Evolutionary conservation across 2,329 filamentous ascomycete species (phyloP).

Genomic region (Verticillium klebahnii): DNA sequence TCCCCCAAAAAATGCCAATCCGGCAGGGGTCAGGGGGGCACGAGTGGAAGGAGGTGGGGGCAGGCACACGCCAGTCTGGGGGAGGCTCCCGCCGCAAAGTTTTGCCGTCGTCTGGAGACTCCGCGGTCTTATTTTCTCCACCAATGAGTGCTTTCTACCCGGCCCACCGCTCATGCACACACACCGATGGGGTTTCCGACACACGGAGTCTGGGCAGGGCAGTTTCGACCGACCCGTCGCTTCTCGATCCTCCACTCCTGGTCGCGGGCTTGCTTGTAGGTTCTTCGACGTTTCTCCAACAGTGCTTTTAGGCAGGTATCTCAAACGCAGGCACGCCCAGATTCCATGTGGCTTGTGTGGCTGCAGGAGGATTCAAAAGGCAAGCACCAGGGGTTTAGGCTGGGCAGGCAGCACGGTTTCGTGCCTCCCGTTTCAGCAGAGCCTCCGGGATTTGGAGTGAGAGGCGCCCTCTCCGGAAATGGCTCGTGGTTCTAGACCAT

Average conservation of each 20-base stretch:
- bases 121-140: slow-evolving; percentile 1
- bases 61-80: not conserved
- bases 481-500: not conserved
- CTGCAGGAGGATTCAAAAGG: not conserved
- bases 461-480: not conserved
- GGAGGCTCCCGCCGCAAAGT: slow-evolving; percentile 2
- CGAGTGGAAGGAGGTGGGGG: not conserved
- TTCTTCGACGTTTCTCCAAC: not conserved
- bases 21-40: not conserved
- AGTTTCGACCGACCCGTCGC: not conserved
- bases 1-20: not conserved
- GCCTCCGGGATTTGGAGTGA: not conserved
- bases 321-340: not conserved
- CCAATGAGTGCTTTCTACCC: not conserved
- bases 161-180: not conserved
- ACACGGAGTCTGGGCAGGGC: not conserved
- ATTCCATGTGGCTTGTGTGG: not conserved
- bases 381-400: not conserved
- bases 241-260: not conserved
- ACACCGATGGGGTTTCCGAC: not conserved
- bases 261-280: not conserved
- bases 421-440: not conserved
- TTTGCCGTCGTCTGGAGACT: not conserved
- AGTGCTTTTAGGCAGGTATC: not conserved
- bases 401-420: not conserved